Conservation (phyloP, 768 basidiomycete genomes). For the Rhizopogon vesiculosus region DNA sequence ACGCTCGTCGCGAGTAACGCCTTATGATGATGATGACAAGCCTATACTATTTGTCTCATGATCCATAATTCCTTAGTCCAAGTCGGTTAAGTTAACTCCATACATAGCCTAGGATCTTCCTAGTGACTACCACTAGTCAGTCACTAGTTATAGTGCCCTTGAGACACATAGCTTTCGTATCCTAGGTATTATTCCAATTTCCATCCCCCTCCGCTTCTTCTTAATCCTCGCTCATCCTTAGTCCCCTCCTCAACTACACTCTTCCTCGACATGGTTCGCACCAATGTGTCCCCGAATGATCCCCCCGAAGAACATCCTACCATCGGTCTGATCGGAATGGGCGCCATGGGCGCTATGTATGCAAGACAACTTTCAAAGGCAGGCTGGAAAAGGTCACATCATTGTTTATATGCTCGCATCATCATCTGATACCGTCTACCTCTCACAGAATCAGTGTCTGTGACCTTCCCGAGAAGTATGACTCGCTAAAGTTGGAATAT, state of each 20-base stretch:
- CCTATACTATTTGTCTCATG: neutral
- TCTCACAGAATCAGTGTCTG: slow-evolving; percentile 79
- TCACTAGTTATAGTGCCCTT: neutral
- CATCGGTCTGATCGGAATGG: slow-evolving; percentile 95
- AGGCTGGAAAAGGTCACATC: slow-evolving; percentile 75
- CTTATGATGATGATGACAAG: too few relatives aligned
- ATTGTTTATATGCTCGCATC: slow-evolving; percentile 11
- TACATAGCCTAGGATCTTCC: too few relatives aligned
- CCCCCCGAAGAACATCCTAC: slow-evolving; percentile 56
- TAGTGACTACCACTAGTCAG: neutral
- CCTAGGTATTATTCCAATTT: neutral
- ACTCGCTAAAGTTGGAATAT: slow-evolving; percentile 55
- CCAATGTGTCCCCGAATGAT: slow-evolving; percentile 25
- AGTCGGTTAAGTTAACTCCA: neutral
- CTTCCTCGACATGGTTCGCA: slow-evolving; percentile 13
- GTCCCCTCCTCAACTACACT: neutral
- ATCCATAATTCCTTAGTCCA: too few relatives aligned
- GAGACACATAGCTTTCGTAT: neutral
- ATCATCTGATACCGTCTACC: neutral
- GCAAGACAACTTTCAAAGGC: slow-evolving; percentile 69
- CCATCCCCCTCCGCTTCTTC: neutral
- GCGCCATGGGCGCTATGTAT: slow-evolving; percentile 96
- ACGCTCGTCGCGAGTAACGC: neutral
- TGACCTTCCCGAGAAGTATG: slow-evolving; percentile 73
- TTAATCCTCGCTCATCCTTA: neutral